These are phyloP conservation scores for Cerioporus squamosus DNA, from an alignment of 1,284 basidiomycete species.

Conservation along the genomic window DNA sequence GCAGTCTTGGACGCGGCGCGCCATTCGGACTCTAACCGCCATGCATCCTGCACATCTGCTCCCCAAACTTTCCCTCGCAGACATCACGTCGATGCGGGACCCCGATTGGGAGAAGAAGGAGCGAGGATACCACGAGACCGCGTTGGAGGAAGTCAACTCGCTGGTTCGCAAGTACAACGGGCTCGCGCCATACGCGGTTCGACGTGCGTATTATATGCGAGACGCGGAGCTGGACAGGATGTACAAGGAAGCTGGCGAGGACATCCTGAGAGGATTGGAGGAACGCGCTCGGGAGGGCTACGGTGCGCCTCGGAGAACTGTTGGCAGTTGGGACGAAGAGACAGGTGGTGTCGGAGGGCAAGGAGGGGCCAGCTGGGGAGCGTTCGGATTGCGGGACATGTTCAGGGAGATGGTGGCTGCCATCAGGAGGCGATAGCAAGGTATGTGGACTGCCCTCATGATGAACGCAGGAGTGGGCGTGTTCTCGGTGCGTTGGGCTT, in stretches of 20 bases:
- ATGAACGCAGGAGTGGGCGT: neutral
- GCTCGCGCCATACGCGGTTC: conserved; percentile 75
- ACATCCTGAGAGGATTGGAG: conserved; percentile 51
- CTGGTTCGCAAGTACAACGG: conserved; percentile 81
- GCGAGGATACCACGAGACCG: conserved; percentile 69
- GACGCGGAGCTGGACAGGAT: conserved; percentile 61
- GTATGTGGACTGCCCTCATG: neutral
- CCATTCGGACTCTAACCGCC: conserved; percentile 62
- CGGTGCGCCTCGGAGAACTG: conserved; percentile 3
- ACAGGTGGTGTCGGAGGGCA: neutral
- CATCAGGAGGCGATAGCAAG: conserved; percentile 17
- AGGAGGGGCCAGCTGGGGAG: conserved; percentile 3
- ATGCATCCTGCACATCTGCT: conserved; percentile 47
- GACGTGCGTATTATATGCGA: conserved; percentile 61
- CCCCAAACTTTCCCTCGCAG: conserved; percentile 46
- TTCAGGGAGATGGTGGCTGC: conserved; percentile 33
- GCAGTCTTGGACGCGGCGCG: conserved; percentile 70
- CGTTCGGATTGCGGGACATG: conserved; percentile 26
- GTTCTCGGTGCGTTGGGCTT: neutral
- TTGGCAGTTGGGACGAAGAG: conserved; percentile 15
- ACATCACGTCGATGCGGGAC: conserved; percentile 62
- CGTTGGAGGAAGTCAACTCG: conserved; percentile 73
- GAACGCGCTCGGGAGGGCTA: conserved; percentile 27
- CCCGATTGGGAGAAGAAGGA: conserved; percentile 77
- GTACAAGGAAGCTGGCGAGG: conserved; percentile 57